phyloP scores from a whole-genome alignment of 1,284 basidiomycete genomes.

The Apiotrichum sp. region DNA sequence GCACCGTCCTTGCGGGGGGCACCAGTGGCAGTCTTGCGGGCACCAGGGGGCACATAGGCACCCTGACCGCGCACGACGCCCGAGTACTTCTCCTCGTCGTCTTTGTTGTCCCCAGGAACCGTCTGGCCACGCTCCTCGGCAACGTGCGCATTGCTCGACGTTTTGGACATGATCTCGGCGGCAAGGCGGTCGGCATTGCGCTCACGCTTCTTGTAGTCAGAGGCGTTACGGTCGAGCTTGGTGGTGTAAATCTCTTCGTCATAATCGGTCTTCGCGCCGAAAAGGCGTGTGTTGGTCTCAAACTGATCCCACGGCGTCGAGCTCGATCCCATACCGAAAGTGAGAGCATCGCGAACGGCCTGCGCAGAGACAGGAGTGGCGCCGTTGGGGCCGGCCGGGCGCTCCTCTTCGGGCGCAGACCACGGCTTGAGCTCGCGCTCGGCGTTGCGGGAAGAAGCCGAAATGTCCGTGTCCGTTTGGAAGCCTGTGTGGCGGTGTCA shows the following conservation, averaged over 20 bases:
- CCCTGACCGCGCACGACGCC: slow-evolving; percentile 81
- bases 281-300: slow-evolving; percentile 83
- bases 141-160: slow-evolving; percentile 72
- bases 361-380: slow-evolving; percentile 13
- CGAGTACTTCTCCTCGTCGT: slow-evolving; percentile 98
- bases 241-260: slow-evolving; percentile 96
- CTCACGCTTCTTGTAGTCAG: slow-evolving; percentile 77
- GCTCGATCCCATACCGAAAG: slow-evolving; percentile 34
- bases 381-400: slow-evolving; percentile 17
- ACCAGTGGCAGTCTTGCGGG: slow-evolving; percentile 50
- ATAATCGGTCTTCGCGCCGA: slow-evolving; percentile 86
- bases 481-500: slow-evolving; percentile 55
- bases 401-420: slow-evolving; percentile 49
- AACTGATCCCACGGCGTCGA: slow-evolving; percentile 84
- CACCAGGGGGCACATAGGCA: slow-evolving; percentile 89
- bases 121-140: slow-evolving; percentile 79
- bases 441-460: slow-evolving; percentile 46
- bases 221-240: slow-evolving; percentile 74
- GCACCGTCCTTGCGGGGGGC: slow-evolving; percentile 8
- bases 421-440: slow-evolving; percentile 82
- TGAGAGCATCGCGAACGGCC: slow-evolving; percentile 32
- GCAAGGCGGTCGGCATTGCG: slow-evolving; percentile 81
- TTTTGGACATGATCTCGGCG: slow-evolving; percentile 69
- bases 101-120: slow-evolving; percentile 57
- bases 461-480: slow-evolving; percentile 83